phyloP scores from a whole-genome alignment of 2,329 filamentous ascomycete genomes.

The Neofusicoccum cordaticola region DNA sequence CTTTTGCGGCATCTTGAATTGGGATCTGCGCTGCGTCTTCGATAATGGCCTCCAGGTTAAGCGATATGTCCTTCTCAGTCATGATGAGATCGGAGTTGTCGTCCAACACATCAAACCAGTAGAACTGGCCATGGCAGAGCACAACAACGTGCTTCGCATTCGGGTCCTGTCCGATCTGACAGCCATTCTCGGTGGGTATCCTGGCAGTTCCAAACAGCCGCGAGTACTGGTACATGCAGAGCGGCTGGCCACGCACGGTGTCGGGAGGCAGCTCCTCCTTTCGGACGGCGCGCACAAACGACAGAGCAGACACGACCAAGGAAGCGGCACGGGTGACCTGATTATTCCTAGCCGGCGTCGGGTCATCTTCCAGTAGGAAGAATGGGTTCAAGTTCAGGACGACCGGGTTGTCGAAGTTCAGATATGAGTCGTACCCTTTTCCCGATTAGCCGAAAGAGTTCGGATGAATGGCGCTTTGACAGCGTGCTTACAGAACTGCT shows the following conservation, averaged over 20 bases:
- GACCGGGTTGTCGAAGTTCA: conserved; percentile 97
- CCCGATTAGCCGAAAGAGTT: neutral
- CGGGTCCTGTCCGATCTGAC: conserved; percentile 91
- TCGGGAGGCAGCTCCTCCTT: conserved; percentile 92
- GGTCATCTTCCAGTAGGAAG: conserved; percentile 95
- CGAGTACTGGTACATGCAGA: conserved; percentile 99
- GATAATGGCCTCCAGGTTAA: conserved; percentile 89
- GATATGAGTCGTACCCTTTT: conserved; percentile 94
- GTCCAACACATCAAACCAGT: conserved; percentile 98
- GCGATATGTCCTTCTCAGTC: conserved; percentile 87
- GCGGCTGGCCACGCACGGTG: conserved; percentile 73
- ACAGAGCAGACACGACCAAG: conserved; percentile 81
- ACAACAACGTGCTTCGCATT: conserved; percentile 92
- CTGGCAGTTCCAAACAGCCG: conserved; percentile 91
- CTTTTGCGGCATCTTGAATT: conserved; percentile 92
- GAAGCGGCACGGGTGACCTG: conserved; percentile 94
- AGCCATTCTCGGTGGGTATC: conserved; percentile 90
- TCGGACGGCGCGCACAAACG: conserved; percentile 88
- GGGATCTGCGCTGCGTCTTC: conserved; percentile 87
- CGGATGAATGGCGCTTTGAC: neutral
- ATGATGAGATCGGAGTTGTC: conserved; percentile 94
- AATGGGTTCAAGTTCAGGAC: conserved; percentile 97
- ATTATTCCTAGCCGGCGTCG: conserved; percentile 92
- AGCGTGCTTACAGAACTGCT: conserved; percentile 83
- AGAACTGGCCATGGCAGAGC: conserved; percentile 91